A percentile compares a stretch with the other conserved stretches of the same genome.
These are phyloP conservation scores for Talaromyces marneffei DNA, from an alignment of 2,329 filamentous ascomycete genomes.

Conservation along the genomic window DNA sequence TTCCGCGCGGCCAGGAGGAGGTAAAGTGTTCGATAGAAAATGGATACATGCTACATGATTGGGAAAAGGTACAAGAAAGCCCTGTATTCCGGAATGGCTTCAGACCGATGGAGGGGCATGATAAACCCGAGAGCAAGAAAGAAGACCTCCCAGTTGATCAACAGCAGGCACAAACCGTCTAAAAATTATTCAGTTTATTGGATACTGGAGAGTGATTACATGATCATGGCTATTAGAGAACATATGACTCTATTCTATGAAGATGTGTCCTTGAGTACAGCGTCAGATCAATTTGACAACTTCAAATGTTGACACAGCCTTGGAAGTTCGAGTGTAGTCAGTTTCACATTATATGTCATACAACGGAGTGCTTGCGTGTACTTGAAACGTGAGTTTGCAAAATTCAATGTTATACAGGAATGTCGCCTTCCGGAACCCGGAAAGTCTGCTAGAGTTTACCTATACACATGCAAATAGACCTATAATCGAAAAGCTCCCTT, in stretches of 20 bases:
- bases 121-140: background rate
- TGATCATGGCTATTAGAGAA: background rate
- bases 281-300: background rate
- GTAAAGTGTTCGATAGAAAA: background rate
- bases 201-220: background rate
- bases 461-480: background rate
- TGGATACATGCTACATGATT: background rate
- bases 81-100: background rate
- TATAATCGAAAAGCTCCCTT: background rate
- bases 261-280: background rate
- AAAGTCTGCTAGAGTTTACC: background rate
- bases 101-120: background rate
- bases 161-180: background rate
- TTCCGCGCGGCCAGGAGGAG: background rate
- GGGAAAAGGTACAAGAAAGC: background rate
- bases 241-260: background rate
- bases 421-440: background rate
- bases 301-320: no score
- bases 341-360: no score
- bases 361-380: background rate
- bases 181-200: background rate
- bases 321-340: no score
- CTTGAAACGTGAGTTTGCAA: background rate
- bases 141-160: background rate
- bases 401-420: no score